Evolutionary conservation across 345 rosid genomes (phyloP).

Genomic region (Turnera subulata): DNA sequence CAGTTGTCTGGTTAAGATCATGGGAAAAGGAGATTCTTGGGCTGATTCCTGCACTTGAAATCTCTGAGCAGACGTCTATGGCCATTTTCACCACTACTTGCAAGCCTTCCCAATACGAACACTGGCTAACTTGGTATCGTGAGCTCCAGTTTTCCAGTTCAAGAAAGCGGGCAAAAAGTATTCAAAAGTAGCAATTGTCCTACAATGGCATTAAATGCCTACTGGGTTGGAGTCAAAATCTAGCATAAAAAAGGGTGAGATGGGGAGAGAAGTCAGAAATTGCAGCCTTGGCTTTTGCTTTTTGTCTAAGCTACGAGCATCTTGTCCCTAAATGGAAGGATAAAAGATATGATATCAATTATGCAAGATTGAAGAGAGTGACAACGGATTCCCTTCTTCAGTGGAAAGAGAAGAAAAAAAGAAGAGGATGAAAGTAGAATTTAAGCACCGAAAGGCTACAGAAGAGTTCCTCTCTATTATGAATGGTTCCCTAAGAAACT

Average conservation of each 20-base stretch:
- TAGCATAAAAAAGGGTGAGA: neutral
- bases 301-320: constrained; percentile 12
- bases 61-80: constrained; percentile 68
- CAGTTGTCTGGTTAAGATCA: constrained; percentile 46
- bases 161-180: constrained; percentile 31
- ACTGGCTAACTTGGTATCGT: neutral
- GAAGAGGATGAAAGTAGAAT: constrained; percentile 32
- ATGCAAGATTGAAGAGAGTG: constrained; percentile 19
- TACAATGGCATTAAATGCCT: constrained; percentile 11
- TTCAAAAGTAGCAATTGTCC: constrained; percentile 17
- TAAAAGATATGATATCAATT: neutral
- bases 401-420: constrained; percentile 21
- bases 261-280: constrained; percentile 45
- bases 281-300: constrained; percentile 38
- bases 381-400: constrained; percentile 11
- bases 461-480: constrained; percentile 13
- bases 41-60: constrained; percentile 51
- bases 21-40: constrained; percentile 74
- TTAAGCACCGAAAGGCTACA: constrained; percentile 65
- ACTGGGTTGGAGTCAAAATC: constrained; percentile 26
- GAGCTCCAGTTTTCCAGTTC: neutral
- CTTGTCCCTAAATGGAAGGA: constrained; percentile 5
- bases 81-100: constrained; percentile 39
- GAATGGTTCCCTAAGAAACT: constrained; percentile 41
- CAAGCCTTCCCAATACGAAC: neutral